Base-by-base conservation (phyloP, 1,139 yeast species). In the Geotrichum citri-aurantii region DNA sequence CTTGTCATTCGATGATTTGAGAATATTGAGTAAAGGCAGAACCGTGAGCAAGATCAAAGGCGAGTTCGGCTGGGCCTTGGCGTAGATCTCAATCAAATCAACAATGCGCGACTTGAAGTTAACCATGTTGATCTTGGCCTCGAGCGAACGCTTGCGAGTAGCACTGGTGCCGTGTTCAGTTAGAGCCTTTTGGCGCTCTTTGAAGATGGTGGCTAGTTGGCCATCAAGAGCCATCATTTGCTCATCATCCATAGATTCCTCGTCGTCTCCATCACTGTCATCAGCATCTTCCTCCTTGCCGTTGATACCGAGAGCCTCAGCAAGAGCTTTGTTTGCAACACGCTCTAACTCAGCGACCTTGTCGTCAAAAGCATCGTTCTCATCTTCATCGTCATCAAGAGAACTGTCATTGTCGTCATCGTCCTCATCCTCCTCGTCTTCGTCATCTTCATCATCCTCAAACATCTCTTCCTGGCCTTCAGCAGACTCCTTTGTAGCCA, bases 141-240 rank as follows among this genome's bases (percentile, higher is more conserved):
- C 95, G 23, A 79, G 71, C 65, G 88, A 86, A 64, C 67, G 68
- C 58, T 65, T 66, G 42, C 56, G 53, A 8, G 54, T 52, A 5
- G 54, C 62, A 47, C 61, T 54, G 52, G 66, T 61, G 55, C 60
- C 65, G 65, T 65, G 62, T 17, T 60, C 64, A 17, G 62, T 59
- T 5, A 66, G 58, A 6, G 63, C 67, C 42, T 61, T 62, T 47
- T 65, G 66, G 21, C 78, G 82, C 67, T 91, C 93, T 66, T 86
- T 83, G 78, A 93, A 93, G 60, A 93, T 93, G 58, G 81, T 81
- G 0, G 97, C 83, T 40, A 93, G 77, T 62, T 90, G 95, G 29
- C 80, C 90, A 70, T 93, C 99, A 69, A 93, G 81, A 17, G 93
- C 96, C 85, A 92, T 84, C 99, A 93, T 93, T 71, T 91, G 92